Evolutionary conservation across 2,329 filamentous ascomycete species (phyloP), one percentile per base, ranked within the genome.

Genomic region (Purpureocillium lavendulum): DNA sequence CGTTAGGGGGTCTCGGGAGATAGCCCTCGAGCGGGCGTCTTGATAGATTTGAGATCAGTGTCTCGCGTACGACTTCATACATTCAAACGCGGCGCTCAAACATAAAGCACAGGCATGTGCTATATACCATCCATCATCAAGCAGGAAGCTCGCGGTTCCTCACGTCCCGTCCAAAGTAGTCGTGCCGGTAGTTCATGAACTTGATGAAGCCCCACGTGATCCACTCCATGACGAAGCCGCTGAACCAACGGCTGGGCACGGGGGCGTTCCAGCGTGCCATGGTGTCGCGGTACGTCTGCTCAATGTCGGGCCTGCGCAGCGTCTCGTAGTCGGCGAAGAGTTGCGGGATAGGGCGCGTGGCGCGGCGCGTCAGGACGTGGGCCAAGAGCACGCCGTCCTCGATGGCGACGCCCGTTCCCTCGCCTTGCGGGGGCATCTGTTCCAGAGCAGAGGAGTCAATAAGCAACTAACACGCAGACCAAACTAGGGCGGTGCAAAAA

Each of bases 311-410:
- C 30, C 65, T 54, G 4, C 69, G 52, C 28, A 72, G 56, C 28
- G 51, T 56, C 47, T 71, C 68, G 53, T 70, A 72, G 13, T 65
- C 65, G 37, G 61, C 55, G 43, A 72, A 68, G 1, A 67, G 58
- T 46, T 66, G 61, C n/a, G 62, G 58, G 30, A 71, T 58, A 4
- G 52, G 53, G 18, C 44, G 45, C 2, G 43, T 42, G 11, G 38
- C 30, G 16, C 43, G 42, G 3, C 46, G 43, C 10, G 36, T 36
- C 9, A 58, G 42, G 13, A 59, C 45, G 26, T 51, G 52, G 13
- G 68, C 61, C 51, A 73, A 64, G 39, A 73, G 50, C 29, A 71
- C 65, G 2, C 64, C 70, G 48, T 73, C 69, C 52, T 73, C 70
- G 44, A 73, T 71, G 9, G 71, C 67, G 28, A 73, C 65, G 13